Percentiles rank a stretch among this genome's conserved stretches.
Conservation (phyloP, 176 grass and related monocot species). For the Oryza coarctata region DNA sequence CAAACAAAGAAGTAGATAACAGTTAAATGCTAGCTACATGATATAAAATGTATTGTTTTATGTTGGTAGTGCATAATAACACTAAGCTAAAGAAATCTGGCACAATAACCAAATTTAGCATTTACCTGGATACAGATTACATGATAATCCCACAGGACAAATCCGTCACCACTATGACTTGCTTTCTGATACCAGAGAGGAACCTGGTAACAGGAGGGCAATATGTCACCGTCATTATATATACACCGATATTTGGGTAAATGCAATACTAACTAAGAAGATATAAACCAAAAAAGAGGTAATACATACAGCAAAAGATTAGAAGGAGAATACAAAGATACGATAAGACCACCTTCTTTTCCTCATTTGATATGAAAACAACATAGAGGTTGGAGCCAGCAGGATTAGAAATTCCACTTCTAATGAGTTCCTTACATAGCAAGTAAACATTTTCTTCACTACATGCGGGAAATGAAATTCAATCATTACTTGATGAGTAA, state of each 20-base stretch:
- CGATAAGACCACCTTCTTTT: slow-evolving; percentile 51
- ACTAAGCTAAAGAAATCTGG: slow-evolving; percentile 2
- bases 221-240: not conserved
- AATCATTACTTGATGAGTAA: not conserved
- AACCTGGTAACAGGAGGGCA: slow-evolving; percentile 45
- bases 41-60: slow-evolving; percentile 23
- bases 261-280: not conserved
- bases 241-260: not conserved
- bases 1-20: slow-evolving; percentile 37
- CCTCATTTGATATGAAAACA: slow-evolving; percentile 88
- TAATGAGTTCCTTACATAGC: slow-evolving; percentile 69
- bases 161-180: slow-evolving; percentile 51
- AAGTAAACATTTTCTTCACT: slow-evolving; percentile 96
- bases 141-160: slow-evolving; percentile 96
- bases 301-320: not conserved
- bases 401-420: slow-evolving; percentile 55
- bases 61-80: slow-evolving; percentile 12
- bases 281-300: not conserved
- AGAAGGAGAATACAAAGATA: not conserved
- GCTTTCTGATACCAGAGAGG: slow-evolving; percentile 93
- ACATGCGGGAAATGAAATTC: slow-evolving; percentile 26
- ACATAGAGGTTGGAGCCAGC: slow-evolving; percentile 65
- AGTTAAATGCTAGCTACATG: slow-evolving; percentile 1
- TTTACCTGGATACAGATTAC: slow-evolving; percentile 89
- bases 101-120: not conserved